Conservation (phyloP, 805 yeast species). For the Trichomonascus vanleenenianus region DNA sequence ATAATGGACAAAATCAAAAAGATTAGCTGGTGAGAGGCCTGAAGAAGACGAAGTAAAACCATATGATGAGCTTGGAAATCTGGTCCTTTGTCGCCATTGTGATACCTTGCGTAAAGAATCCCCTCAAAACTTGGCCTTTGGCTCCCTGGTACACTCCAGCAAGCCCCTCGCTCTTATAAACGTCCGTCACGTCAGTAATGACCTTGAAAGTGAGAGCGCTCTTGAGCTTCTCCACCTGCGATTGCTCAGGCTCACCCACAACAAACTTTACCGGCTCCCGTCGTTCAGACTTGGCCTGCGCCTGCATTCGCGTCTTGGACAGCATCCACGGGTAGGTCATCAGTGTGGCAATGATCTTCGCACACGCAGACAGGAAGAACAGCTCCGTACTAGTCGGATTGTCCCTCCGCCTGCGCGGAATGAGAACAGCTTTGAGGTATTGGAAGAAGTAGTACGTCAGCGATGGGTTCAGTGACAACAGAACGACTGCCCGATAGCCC, state of each 20-base stretch:
- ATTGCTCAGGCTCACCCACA: not conserved
- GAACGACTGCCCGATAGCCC: conserved; percentile 25
- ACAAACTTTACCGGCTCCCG: not conserved
- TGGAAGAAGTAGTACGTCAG: conserved; percentile 30
- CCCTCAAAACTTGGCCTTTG: conserved; percentile 26
- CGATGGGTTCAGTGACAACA: conserved; percentile 28
- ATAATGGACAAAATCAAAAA: too few relatives aligned
- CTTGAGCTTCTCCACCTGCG: not conserved
- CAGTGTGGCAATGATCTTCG: conserved; percentile 60
- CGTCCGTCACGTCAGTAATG: conserved; percentile 21
- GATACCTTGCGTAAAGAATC: conserved; percentile 28
- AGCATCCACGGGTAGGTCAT: conserved; percentile 75
- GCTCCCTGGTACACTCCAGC: conserved; percentile 75
- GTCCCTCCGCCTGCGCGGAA: conserved; percentile 20
- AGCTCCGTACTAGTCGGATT: conserved; percentile 37
- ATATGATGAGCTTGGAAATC: conserved; percentile 22
- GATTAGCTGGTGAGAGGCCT: not conserved
- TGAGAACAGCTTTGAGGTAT: conserved; percentile 14
- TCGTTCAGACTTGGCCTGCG: conserved; percentile 19
- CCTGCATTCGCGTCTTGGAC: conserved; percentile 63
- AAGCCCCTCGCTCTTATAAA: conserved; percentile 63
- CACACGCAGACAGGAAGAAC: conserved; percentile 55
- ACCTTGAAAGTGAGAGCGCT: not conserved
- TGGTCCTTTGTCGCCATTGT: conserved; percentile 33
- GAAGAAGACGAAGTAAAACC: conserved; percentile 7